Evolutionary conservation across 75 land plant species (phyloP).

Genomic region (Isoetes taiwanensis): DNA sequence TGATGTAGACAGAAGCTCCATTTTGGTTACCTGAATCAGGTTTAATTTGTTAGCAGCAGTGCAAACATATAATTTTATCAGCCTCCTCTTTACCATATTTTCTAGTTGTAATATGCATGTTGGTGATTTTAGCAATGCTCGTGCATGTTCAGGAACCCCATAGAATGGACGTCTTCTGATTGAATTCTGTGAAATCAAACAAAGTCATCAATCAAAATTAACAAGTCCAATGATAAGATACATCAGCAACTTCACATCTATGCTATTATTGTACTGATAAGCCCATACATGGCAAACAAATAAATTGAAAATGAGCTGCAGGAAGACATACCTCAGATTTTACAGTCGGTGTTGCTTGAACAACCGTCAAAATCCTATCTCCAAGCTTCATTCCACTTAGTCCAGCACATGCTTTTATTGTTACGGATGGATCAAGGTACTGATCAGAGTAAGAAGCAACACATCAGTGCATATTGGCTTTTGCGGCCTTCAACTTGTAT

Average conservation of each 20-base stretch:
- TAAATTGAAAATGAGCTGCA: neutral
- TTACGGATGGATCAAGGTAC: slow-evolving; percentile 69
- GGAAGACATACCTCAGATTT: slow-evolving; percentile 22
- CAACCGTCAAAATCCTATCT: slow-evolving; percentile 46
- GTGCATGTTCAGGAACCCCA: slow-evolving; percentile 67
- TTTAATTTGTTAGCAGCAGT: neutral
- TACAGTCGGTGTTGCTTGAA: slow-evolving; percentile 53
- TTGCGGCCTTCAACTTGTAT: too few species aligned
- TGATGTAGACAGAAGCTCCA: slow-evolving; percentile 30
- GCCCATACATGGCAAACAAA: neutral
- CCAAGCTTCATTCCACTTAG: slow-evolving; percentile 89
- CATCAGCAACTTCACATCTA: too few species aligned
- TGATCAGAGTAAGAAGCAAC: too few species aligned
- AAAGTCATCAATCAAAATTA: too few species aligned
- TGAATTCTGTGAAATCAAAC: too few species aligned
- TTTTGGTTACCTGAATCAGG: slow-evolving; percentile 33
- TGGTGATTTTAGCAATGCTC: slow-evolving; percentile 48
- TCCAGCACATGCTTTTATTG: slow-evolving; percentile 78
- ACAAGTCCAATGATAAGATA: too few species aligned
- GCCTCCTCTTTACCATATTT: slow-evolving; percentile 54
- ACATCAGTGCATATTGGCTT: too few species aligned
- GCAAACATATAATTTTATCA: neutral
- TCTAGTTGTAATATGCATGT: slow-evolving; percentile 53
- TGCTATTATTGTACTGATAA: neutral
- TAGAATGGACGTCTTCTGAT: slow-evolving; percentile 29